Evolutionary conservation across 805 yeast genomes (phyloP).

Genomic region (Saturnispora besseyi): DNA sequence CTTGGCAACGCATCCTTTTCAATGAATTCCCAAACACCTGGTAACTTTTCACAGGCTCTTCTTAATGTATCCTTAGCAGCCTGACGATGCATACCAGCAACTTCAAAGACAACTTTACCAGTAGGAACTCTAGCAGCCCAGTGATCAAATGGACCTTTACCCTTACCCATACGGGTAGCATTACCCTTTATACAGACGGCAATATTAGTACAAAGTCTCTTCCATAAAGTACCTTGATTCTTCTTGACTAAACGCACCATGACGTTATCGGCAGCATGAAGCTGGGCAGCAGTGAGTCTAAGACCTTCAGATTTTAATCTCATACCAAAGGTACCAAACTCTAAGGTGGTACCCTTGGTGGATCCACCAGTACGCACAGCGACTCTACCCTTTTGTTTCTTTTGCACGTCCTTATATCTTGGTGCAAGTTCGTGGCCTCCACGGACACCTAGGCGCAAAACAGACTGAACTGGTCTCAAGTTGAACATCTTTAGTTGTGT

Average conservation of each 20-base stretch:
- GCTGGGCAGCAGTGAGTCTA: constrained; percentile 76
- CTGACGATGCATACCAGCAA: constrained; percentile 67
- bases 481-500: constrained; percentile 2
- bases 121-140: constrained; percentile 97
- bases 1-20: constrained; percentile 55
- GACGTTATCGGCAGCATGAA: constrained; percentile 84
- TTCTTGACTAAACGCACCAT: constrained; percentile 79
- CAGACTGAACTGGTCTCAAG: neutral
- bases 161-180: constrained; percentile 99
- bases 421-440: constrained; percentile 68
- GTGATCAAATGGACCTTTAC: constrained; percentile 95
- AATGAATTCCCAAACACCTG: constrained; percentile 85
- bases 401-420: constrained; percentile 53
- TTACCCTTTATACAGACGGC: constrained; percentile 96
- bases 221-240: constrained; percentile 62
- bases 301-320: constrained; percentile 84
- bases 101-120: constrained; percentile 86
- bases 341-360: constrained; percentile 72
- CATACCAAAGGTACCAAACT: constrained; percentile 77
- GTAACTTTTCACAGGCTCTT: constrained; percentile 85
- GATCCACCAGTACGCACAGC: constrained; percentile 94
- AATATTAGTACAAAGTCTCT: constrained; percentile 73
- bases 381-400: constrained; percentile 90
- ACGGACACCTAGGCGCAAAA: constrained; percentile 5
- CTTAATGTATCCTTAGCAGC: constrained; percentile 86